phyloP scores from a whole-genome alignment of 2,329 filamentous ascomycete species.

The Calonectria pseudoturangicola region DNA sequence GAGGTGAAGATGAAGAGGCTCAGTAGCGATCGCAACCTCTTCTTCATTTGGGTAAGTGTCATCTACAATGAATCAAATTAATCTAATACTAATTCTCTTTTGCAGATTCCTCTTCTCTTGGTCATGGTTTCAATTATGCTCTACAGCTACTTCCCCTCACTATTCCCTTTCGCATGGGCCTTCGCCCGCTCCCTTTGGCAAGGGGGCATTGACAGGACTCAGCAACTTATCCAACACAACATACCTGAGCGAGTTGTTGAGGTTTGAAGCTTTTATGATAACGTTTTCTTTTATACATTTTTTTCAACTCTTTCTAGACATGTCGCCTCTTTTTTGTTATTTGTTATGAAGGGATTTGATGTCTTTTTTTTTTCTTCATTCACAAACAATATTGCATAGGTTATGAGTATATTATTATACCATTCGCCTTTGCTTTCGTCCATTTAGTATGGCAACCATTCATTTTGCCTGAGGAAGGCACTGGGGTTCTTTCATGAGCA shows the following conservation, averaged over 20 bases:
- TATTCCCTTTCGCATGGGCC: constrained; percentile 61
- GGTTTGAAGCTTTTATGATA: constrained; percentile 50
- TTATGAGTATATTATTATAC: constrained; percentile 29
- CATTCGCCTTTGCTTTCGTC: constrained; percentile 10
- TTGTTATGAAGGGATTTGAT: constrained; percentile 32
- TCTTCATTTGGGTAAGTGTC: constrained; percentile 79
- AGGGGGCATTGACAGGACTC: constrained; percentile 53
- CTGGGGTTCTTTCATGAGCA: constrained; percentile 20
- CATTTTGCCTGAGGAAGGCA: constrained; percentile 29
- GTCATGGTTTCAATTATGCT: constrained; percentile 70
- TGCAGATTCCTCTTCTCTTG: constrained; percentile 70
- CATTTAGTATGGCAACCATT: constrained; percentile 31
- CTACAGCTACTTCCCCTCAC: constrained; percentile 70
- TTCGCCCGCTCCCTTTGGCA: constrained; percentile 58
- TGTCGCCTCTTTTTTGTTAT: constrained; percentile 42
- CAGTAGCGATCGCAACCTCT: constrained; percentile 78
- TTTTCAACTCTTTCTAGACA: constrained; percentile 42
- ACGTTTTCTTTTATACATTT: constrained; percentile 38
- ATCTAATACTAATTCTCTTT: constrained; percentile 46
- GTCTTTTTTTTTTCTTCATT: constrained; percentile 21
- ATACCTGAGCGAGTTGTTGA: constrained; percentile 53
- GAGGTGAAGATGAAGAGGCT: constrained; percentile 78
- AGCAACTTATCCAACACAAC: constrained; percentile 54
- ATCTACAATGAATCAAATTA: not conserved
- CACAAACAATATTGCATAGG: constrained; percentile 12